Evolutionary conservation across 2,329 filamentous ascomycete genomes (phyloP), one percentile per base, ranked within the genome.

Genomic region (Aspergillus fumigatiaffinis): DNA sequence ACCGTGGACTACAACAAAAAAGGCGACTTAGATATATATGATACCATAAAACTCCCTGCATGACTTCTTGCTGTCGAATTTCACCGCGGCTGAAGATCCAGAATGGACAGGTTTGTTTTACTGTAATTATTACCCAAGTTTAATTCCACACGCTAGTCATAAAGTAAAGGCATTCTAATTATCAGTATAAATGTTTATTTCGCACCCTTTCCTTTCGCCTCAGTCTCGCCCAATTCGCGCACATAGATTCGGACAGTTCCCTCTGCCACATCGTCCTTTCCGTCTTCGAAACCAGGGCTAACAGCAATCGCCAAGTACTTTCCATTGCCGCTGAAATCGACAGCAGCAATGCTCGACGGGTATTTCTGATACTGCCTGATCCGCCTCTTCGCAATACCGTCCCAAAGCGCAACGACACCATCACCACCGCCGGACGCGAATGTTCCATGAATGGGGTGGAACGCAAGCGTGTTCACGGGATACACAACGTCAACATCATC

Each of bases 381-480:
- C 72, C 92, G 85, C 68, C 92, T 83, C 84, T 96, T 97, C 55
- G 90, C 90, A 66, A 92, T 87, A 9, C 90, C 92, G 72, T 97
- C 92, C 92, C 92, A 97, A 47, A 97, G 77, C 4, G 91, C 90
- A n/a, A 96, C 91, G 8, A 92, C 90, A 38, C 91, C 91, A 70
- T 97, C 92, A 29, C 92, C 92, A 48, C 92, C 92, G 28, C 91
- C 92, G 12, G 88, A 91, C 0, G 92, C 92, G 73, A 97, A 96
- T 0, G 91, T 95, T 60, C 91, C 91, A 62, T 86, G 80, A 1
- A 88, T 76, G 0, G 91, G 91, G 73, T 97, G 92, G 77, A 96
- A 97, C 0, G 90, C 86, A 7, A 97, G 82, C 2, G 92, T 89
- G 70, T 97, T 94, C 64, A 97, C 92, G 0, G 92, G 92, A 69